Conservation (phyloP, 164 flowering plant genomes). For the Vitis cinerea region DNA sequence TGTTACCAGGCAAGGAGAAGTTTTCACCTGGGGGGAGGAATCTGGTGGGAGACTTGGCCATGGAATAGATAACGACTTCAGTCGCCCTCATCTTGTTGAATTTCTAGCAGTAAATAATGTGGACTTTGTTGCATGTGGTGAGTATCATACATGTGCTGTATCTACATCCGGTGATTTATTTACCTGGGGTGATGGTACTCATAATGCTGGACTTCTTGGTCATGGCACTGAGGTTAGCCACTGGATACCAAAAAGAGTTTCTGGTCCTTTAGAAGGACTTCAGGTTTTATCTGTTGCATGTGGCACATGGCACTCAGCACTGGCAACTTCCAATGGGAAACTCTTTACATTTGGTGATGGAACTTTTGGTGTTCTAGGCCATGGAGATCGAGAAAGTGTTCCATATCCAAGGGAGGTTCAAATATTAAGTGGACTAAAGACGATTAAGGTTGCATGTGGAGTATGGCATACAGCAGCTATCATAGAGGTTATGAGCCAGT, state of each 20-base stretch:
- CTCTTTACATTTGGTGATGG: slow-evolving; percentile 89
- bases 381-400: slow-evolving; percentile 68
- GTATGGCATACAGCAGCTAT: slow-evolving; percentile 89
- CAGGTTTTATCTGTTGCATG: slow-evolving; percentile 75
- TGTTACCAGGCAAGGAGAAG: slow-evolving; percentile 90
- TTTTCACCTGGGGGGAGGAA: slow-evolving; percentile 96
- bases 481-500: slow-evolving; percentile 58
- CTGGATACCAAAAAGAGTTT: slow-evolving; percentile 78
- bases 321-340: slow-evolving; percentile 57
- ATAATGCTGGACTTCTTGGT: slow-evolving; percentile 74
- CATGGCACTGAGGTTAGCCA: slow-evolving; percentile 72
- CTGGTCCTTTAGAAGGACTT: slow-evolving; percentile 74
- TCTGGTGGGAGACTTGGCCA: slow-evolving; percentile 90
- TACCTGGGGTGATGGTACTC: slow-evolving; percentile 87
- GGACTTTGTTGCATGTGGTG: slow-evolving; percentile 81
- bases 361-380: slow-evolving; percentile 80
- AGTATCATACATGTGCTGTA: slow-evolving; percentile 83
- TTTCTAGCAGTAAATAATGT: slow-evolving; percentile 51
- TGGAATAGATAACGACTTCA: slow-evolving; percentile 54
- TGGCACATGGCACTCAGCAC: slow-evolving; percentile 87
- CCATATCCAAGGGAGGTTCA: slow-evolving; percentile 68
- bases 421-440: slow-evolving; percentile 50
- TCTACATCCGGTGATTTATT: slow-evolving; percentile 68
- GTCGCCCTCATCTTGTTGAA: slow-evolving; percentile 74
- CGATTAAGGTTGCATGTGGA: slow-evolving; percentile 78